These are phyloP conservation scores for Cordyceps fumosorosea DNA, from an alignment of 2,329 filamentous ascomycete species.

Conservation along the genomic window DNA sequence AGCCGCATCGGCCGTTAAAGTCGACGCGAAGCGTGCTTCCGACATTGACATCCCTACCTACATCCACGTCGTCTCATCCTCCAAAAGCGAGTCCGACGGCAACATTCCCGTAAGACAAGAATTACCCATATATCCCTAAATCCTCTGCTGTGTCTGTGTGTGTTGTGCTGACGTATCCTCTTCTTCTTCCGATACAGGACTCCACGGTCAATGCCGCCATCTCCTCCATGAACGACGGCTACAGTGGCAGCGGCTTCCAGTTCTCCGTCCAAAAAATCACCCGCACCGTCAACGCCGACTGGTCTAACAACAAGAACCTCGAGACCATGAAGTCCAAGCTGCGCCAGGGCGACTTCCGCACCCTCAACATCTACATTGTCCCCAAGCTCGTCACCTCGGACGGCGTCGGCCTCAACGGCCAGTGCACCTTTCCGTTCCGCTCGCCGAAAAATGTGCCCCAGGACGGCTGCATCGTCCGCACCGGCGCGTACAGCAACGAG, in stretches of 20 bases:
- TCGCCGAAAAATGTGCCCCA: slow-evolving; percentile 16
- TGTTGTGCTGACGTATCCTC: background rate
- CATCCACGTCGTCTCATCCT: slow-evolving; percentile 8
- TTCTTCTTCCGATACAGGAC: background rate
- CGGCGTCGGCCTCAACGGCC: slow-evolving; percentile 26
- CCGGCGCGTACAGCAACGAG: slow-evolving; percentile 25
- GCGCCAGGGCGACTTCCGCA: slow-evolving; percentile 36
- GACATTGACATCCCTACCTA: background rate
- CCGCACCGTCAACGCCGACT: slow-evolving; percentile 40
- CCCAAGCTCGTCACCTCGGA: too few relatives aligned
- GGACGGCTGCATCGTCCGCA: slow-evolving; percentile 35
- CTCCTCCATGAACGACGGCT: background rate
- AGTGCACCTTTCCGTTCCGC: slow-evolving; percentile 37
- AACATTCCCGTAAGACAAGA: slow-evolving; percentile 6
- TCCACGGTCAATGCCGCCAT: background rate
- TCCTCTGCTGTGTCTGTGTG: too few relatives aligned
- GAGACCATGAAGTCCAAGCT: slow-evolving; percentile 39
- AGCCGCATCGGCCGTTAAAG: background rate
- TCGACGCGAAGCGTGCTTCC: background rate
- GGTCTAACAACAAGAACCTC: slow-evolving; percentile 35
- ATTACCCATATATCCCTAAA: too few relatives aligned
- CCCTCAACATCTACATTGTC: slow-evolving; percentile 32
- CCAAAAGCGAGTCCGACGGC: background rate
- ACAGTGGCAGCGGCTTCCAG: slow-evolving; percentile 5
- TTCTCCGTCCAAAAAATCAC: slow-evolving; percentile 39